Base-by-base conservation (phyloP, 2,329 filamentous ascomycete species). In the Diaporthe citrichinensis region DNA sequence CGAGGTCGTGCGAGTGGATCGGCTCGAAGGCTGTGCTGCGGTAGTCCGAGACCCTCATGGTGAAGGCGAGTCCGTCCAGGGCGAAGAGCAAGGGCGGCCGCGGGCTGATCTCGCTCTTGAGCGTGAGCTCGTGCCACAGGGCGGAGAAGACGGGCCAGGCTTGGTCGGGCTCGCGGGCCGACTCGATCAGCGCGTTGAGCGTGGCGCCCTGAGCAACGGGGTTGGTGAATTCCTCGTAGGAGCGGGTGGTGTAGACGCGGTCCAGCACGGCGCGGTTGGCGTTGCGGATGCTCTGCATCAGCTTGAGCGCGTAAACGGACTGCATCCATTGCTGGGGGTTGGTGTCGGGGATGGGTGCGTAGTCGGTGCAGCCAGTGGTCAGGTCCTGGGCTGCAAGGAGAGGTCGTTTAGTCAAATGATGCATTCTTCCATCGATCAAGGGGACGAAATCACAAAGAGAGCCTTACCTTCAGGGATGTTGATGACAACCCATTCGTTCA, bases 401-500 rank as follows among this genome's bases (percentile, higher is more conserved):
- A 25, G 14, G 77, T 73, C 4, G 20, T 68, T 59, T 41, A 36
- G 49, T 68, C 57, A 71, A 71, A 49, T 34, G 6, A 36, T 41
- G 10, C 39, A 41, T 61, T 6, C 23, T 17, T 9, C 31, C 7
- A 6, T 17, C 31, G 41, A 15, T 15, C 20, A 44, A 12, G 25
- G 10, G 6, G 14, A 61, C 8, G 15, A 25, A 4, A 57, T 25
- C 25, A 51, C 25, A 49, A 23, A n/a, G 31, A 31, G n/a, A 15
- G 67, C 81, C 88, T 80, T 88, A 97, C 96, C 94, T 86, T 99
- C 95, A 51, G 97, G 96, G 71, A 98, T 89, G 81, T 94, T 93
- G 75, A 99, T 89, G 62, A 98, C 95, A 59, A 98, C 89, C 95
- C 96, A 98, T 39, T 94, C 90, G 83, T 95, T 95, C 81, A 96